phyloP scores from a whole-genome alignment of 1,139 yeast genomes.

The Pneumocystis canis region DNA sequence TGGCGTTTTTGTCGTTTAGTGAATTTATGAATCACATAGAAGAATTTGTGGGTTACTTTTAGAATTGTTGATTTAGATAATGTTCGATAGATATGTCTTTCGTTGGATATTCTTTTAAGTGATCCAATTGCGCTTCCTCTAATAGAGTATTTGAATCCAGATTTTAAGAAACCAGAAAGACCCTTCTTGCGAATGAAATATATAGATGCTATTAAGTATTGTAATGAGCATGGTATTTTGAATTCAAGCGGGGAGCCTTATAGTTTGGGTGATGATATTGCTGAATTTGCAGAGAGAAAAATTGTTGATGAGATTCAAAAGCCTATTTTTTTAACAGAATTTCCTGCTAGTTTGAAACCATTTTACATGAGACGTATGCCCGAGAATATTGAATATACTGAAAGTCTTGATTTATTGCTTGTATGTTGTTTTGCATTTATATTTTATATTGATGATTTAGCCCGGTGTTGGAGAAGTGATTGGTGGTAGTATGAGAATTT shows the following conservation, averaged over 20 bases:
- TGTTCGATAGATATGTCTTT: constrained; percentile 33
- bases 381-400: constrained; percentile 89
- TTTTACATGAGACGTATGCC: constrained; percentile 91
- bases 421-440: not conserved
- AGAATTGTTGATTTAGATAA: not conserved
- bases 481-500: constrained; percentile 98
- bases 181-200: constrained; percentile 91
- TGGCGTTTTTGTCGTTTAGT: constrained; percentile 73
- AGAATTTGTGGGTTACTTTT: constrained; percentile 28
- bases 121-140: constrained; percentile 89
- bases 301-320: constrained; percentile 91
- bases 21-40: constrained; percentile 79
- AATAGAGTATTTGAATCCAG: constrained; percentile 82
- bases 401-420: constrained; percentile 89
- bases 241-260: constrained; percentile 59
- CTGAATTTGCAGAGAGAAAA: constrained; percentile 98
- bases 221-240: constrained; percentile 89
- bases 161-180: constrained; percentile 58
- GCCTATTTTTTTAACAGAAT: constrained; percentile 80
- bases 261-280: constrained; percentile 96
- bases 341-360: constrained; percentile 95
- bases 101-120: constrained; percentile 61
- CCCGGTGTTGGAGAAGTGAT: constrained; percentile 45
- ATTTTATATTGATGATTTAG: constrained; percentile 8
- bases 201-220: constrained; percentile 85